These are phyloP conservation scores for Austroboletus eburneus DNA, from an alignment of 768 basidiomycete genomes.

Conservation along the genomic window DNA sequence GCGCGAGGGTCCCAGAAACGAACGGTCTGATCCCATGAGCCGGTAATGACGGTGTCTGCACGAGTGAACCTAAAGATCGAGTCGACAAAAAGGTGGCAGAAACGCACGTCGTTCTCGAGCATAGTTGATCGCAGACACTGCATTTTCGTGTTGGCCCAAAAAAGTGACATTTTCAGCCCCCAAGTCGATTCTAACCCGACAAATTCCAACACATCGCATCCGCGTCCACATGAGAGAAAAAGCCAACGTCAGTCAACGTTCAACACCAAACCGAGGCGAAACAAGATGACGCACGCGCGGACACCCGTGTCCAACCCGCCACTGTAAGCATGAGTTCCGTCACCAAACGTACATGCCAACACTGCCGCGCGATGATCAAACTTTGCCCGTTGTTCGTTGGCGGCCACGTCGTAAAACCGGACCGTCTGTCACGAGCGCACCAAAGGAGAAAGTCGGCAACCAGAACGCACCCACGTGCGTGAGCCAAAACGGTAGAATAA, in stretches of 20 bases:
- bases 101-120: conserved; percentile 42
- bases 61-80: background rate
- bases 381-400: conserved; percentile 69
- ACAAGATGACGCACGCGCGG: conserved; percentile 51
- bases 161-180: conserved; percentile 64
- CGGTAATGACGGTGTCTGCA: conserved; percentile 71
- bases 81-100: too few relatives aligned
- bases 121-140: conserved; percentile 75
- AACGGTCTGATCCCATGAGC: conserved; percentile 89
- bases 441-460: too few relatives aligned
- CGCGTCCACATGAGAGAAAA: background rate
- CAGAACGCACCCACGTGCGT: conserved; percentile 25
- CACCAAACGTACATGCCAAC: conserved; percentile 73
- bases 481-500: conserved; percentile 19
- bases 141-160: conserved; percentile 77
- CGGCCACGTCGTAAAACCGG: conserved; percentile 48
- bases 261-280: too few relatives aligned
- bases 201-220: background rate
- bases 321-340: conserved; percentile 67
- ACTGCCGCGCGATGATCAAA: conserved; percentile 89
- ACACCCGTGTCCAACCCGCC: conserved; percentile 86
- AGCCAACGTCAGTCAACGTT: background rate
- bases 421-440: conserved; percentile 45
- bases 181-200: conserved; percentile 57
- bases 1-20: conserved; percentile 85